A percentile compares a stretch with the other conserved stretches of the same genome.
These are phyloP conservation scores for Aspergillus awamori DNA, from an alignment of 2,329 filamentous ascomycete genomes.

Conservation along the genomic window DNA sequence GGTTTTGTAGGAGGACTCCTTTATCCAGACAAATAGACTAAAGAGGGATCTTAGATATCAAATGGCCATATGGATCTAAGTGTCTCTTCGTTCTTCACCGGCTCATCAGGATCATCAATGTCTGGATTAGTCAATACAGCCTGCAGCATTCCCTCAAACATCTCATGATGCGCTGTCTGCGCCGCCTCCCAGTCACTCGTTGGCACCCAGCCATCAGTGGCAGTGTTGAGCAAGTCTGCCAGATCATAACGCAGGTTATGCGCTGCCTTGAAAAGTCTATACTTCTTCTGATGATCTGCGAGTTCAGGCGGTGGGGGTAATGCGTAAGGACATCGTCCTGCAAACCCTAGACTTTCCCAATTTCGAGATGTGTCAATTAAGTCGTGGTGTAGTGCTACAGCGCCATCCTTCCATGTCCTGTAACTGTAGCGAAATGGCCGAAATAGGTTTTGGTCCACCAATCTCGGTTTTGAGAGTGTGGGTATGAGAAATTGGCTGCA, in stretches of 20 bases:
- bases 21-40: too few species aligned
- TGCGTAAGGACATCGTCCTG: slow-evolving; percentile 35
- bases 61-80: slow-evolving; percentile 43
- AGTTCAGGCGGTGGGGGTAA: slow-evolving; percentile 30
- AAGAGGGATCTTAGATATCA: slow-evolving; percentile 17
- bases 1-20: neutral
- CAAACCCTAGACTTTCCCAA: slow-evolving; percentile 46
- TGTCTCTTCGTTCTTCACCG: slow-evolving; percentile 35
- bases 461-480: slow-evolving; percentile 35
- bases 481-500: slow-evolving; percentile 34
- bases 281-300: slow-evolving; percentile 33
- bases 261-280: slow-evolving; percentile 37
- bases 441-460: slow-evolving; percentile 41
- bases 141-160: slow-evolving; percentile 36
- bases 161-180: slow-evolving; percentile 31
- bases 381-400: slow-evolving; percentile 43
- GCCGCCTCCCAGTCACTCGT: slow-evolving; percentile 37
- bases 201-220: slow-evolving; percentile 43
- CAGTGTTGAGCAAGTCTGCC: slow-evolving; percentile 34
- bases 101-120: slow-evolving; percentile 38
- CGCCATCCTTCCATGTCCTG: slow-evolving; percentile 47
- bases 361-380: slow-evolving; percentile 42
- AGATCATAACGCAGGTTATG: slow-evolving; percentile 34
- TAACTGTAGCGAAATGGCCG: slow-evolving; percentile 46
- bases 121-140: slow-evolving; percentile 34